Evolutionary conservation across 768 basidiomycete genomes (phyloP).

Genomic region (Filobasidium floriforme): DNA sequence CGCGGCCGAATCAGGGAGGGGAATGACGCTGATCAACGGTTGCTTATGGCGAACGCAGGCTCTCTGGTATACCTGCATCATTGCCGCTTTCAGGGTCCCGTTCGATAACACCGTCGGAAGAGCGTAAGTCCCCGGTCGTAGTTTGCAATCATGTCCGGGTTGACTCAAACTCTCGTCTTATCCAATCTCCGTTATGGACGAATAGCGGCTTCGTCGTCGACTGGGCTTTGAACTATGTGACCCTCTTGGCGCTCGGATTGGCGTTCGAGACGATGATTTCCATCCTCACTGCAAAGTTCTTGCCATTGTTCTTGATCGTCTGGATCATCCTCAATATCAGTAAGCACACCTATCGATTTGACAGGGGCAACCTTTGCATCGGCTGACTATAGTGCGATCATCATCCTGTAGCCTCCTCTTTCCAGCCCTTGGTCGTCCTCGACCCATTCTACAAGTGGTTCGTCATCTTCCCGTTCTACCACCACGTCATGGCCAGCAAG

Average conservation of each 20-base stretch:
- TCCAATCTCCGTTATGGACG: neutral
- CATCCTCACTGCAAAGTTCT: constrained; percentile 24
- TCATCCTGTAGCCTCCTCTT: constrained; percentile 32
- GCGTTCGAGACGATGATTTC: constrained; percentile 40
- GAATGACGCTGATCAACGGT: neutral
- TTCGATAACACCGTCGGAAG: constrained; percentile 31
- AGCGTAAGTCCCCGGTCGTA: constrained; percentile 20
- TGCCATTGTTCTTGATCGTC: constrained; percentile 40
- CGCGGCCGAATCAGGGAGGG: neutral
- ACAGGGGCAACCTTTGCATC: no score
- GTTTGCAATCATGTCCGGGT: neutral
- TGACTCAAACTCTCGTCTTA: neutral
- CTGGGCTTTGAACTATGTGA: constrained; percentile 42
- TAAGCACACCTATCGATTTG: no score
- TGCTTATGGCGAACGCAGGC: constrained; percentile 8
- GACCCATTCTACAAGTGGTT: constrained; percentile 38
- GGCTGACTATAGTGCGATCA: no score
- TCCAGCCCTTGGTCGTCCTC: constrained; percentile 41
- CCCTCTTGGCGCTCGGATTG: constrained; percentile 35
- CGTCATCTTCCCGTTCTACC: constrained; percentile 34
- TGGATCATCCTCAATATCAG: constrained; percentile 36
- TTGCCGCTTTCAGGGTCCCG: constrained; percentile 39
- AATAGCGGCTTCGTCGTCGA: constrained; percentile 38
- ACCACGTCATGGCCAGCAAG: constrained; percentile 32
- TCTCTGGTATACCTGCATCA: constrained; percentile 36